Evolutionary conservation across 176 grass and related monocot species (phyloP), one percentile per base, ranked within the genome.

Genomic region (Thinopyrum elongatum): DNA sequence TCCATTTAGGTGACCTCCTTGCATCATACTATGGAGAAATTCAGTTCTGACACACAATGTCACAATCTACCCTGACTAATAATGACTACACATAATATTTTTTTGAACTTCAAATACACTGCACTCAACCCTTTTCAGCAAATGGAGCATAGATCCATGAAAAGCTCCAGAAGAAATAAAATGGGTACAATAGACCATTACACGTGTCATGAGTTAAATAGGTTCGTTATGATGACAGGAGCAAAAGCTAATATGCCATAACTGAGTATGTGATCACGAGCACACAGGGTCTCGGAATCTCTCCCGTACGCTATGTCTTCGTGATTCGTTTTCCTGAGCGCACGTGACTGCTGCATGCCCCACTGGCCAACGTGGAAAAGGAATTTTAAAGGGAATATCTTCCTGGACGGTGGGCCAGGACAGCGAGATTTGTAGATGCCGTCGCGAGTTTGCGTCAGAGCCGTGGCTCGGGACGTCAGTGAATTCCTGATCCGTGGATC

Each of bases 201-300:
- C 53, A 62, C 29, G 35, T 85, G 33, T 31, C 22, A 78, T 31
- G 9, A 42, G 22, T 65, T 77, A 53, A 35, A 26, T 60, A 53
- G 8, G 26, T n/a, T 64, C 35, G 8, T 26, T 23, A 34, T 26
- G 13, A 17, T 65, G 65, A 64, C 71, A 84, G 12, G 41, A 66
- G 41, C 4, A 83, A 15, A 91, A 69, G 28, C 3, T 75, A 80
- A n/a, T 36, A 69, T 68, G 59, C 22, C 68, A 84, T 67, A 79
- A 31, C 2, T n/a, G n/a, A n/a, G n/a, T n/a, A n/a, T n/a, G n/a
- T n/a, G n/a, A n/a, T n/a, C n/a, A n/a, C n/a, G n/a, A n/a, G n/a
- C n/a, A n/a, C n/a, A n/a, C n/a, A n/a, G n/a, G n/a, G n/a, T n/a
- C n/a, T n/a, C n/a, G n/a, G n/a, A n/a, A n/a, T n/a, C n/a, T n/a